Conservation (phyloP, 306 rosid genomes). For the Medicago lupulina region DNA sequence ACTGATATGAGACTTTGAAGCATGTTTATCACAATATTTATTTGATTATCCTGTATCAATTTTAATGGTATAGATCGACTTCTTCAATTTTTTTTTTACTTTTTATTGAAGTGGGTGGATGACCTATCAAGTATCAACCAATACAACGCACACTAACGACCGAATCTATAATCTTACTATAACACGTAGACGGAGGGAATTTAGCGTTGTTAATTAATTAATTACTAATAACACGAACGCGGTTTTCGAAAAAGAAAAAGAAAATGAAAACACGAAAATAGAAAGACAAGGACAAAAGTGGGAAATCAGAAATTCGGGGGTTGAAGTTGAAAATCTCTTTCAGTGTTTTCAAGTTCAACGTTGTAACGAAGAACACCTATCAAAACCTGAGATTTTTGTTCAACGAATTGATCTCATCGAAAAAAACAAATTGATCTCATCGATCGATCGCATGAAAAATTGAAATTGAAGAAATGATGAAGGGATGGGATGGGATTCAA, state of each 20-base stretch:
- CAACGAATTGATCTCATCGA: neutral
- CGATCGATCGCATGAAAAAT: constrained; percentile 42
- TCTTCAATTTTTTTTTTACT: no score
- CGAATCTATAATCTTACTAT: constrained; percentile 20
- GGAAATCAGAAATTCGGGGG: constrained; percentile 2
- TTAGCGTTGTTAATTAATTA: constrained; percentile 2
- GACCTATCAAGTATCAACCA: neutral
- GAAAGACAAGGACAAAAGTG: constrained; percentile 32
- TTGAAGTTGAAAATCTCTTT: constrained; percentile 33
- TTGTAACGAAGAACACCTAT: constrained; percentile 36
- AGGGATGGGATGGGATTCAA: constrained; percentile 72
- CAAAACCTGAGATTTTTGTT: constrained; percentile 24
- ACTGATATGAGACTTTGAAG: no score
- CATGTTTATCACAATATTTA: no score
- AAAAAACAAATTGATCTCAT: neutral
- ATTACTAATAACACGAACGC: constrained; percentile 15
- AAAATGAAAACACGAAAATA: constrained; percentile 8
- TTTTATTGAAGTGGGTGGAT: neutral
- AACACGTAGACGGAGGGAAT: constrained; percentile 5
- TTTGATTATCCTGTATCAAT: no score
- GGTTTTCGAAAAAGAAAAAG: neutral
- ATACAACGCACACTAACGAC: constrained; percentile 1
- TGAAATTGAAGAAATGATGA: constrained; percentile 56
- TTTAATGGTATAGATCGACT: no score
- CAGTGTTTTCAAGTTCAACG: constrained; percentile 34